Percentiles rank a stretch among this genome's conserved stretches.
These are phyloP conservation scores for Mrakia gelida DNA, from an alignment of 768 basidiomycete genomes.

Conservation along the genomic window DNA sequence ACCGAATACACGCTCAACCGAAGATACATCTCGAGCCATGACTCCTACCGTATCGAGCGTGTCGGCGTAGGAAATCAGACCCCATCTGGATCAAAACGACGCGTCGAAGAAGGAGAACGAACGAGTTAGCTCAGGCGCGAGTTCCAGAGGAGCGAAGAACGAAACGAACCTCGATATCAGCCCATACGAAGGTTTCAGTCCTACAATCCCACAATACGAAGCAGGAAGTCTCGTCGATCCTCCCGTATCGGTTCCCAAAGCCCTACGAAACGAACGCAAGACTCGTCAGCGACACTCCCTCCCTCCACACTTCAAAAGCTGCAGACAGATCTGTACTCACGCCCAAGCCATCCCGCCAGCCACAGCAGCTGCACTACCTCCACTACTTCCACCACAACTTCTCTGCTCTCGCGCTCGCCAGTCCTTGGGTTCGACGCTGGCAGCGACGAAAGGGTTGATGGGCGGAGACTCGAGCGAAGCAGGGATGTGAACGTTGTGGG, in stretches of 20 bases:
- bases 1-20: conserved; percentile 62
- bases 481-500: conserved; percentile 68
- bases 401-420: conserved; percentile 21
- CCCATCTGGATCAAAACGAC: conserved; percentile 58
- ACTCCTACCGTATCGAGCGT: conserved; percentile 92
- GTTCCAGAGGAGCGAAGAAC: background rate
- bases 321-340: conserved; percentile 51
- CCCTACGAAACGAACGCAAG: conserved; percentile 51
- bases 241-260: conserved; percentile 90
- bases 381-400: conserved; percentile 69
- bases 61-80: conserved; percentile 88
- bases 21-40: conserved; percentile 56
- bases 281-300: background rate
- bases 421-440: background rate
- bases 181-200: conserved; percentile 93
- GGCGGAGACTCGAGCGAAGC: conserved; percentile 43
- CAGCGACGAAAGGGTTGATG: conserved; percentile 17
- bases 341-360: conserved; percentile 75
- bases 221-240: conserved; percentile 91
- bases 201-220: conserved; percentile 85
- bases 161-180: conserved; percentile 70
- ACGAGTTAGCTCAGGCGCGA: background rate
- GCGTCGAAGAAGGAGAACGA: conserved; percentile 3
- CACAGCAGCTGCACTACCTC: conserved; percentile 91
- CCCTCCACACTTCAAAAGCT: background rate